A percentile compares a stretch with the other conserved stretches of the same genome.
These are phyloP conservation scores for Neurospora hispaniola DNA, from an alignment of 495 filamentous ascomycete genomes.

Conservation along the genomic window DNA sequence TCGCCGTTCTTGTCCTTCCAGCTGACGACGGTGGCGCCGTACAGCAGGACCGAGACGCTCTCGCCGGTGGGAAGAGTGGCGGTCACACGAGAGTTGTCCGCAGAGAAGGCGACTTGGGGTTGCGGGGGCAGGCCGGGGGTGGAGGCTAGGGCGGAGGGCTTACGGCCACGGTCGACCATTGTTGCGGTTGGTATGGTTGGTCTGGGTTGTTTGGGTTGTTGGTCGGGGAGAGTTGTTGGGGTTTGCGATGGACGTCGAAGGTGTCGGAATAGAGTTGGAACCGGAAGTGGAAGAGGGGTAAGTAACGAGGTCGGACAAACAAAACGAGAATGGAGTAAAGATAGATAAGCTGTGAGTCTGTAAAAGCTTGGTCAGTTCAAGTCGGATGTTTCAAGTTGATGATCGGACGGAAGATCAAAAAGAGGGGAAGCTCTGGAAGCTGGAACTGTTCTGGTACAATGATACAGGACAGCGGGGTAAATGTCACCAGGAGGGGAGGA, in stretches of 20 bases:
- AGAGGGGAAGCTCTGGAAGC: not conserved
- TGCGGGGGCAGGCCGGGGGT: slow-evolving; percentile 53
- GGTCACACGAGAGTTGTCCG: slow-evolving; percentile 53
- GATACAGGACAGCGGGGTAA: not conserved
- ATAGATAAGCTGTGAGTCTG: not conserved
- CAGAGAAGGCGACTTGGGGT: slow-evolving; percentile 55
- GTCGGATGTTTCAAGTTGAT: not conserved
- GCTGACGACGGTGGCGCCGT: slow-evolving; percentile 83
- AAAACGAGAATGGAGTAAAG: not conserved
- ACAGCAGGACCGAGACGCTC: slow-evolving; percentile 71
- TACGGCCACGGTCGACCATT: slow-evolving; percentile 78
- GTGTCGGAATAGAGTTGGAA: not conserved
- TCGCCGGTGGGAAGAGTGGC: slow-evolving; percentile 77
- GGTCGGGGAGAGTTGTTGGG: not conserved
- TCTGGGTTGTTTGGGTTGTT: not conserved
- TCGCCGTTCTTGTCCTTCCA: slow-evolving; percentile 75
- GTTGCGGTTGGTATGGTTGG: slow-evolving; percentile 8
- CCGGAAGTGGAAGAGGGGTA: not conserved
- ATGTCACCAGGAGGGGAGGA: not conserved
- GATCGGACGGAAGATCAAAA: not conserved
- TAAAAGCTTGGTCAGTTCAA: not conserved
- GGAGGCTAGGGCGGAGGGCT: slow-evolving; percentile 65
- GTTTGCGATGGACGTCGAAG: not conserved
- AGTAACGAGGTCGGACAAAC: not conserved
- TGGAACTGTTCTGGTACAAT: not conserved